These are phyloP conservation scores for Chaetomium sp. DNA, from an alignment of 2,329 filamentous ascomycete species.

Conservation along the genomic window DNA sequence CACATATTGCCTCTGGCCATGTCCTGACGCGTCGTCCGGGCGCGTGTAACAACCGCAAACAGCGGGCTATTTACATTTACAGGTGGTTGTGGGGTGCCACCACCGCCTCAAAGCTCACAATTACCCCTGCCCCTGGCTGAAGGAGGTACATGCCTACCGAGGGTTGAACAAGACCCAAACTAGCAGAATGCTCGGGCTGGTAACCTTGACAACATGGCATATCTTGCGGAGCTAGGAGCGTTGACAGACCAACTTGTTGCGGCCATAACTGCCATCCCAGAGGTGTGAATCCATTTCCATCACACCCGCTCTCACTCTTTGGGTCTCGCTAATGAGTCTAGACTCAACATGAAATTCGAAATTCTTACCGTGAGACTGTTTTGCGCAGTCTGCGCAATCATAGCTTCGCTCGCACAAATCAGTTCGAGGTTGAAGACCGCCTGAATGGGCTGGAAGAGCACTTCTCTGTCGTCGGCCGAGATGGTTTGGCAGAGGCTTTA, in stretches of 20 bases:
- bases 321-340: slow-evolving; percentile 31
- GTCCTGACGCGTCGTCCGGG: not conserved
- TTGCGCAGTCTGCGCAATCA: slow-evolving; percentile 57
- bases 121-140: not conserved
- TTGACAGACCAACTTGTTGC: slow-evolving; percentile 73
- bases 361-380: slow-evolving; percentile 50
- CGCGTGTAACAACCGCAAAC: not conserved
- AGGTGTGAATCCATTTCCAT: slow-evolving; percentile 46
- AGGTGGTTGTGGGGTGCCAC: not conserved
- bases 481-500: slow-evolving; percentile 74
- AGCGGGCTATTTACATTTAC: not conserved
- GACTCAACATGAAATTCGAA: slow-evolving; percentile 44
- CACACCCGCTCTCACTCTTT: slow-evolving; percentile 4
- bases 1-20: not conserved
- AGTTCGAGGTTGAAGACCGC: slow-evolving; percentile 68
- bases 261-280: slow-evolving; percentile 57
- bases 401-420: slow-evolving; percentile 68
- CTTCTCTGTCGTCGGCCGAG: slow-evolving; percentile 77
- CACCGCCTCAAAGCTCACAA: not conserved
- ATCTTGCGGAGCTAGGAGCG: slow-evolving; percentile 63
- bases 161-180: not conserved
- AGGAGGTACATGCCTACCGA: not conserved
- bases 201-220: slow-evolving; percentile 60
- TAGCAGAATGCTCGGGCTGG: slow-evolving; percentile 28
- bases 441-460: slow-evolving; percentile 81